Evolutionary conservation across 2,329 filamentous ascomycete species (phyloP).

Genomic region (Aphanoascus verrucosus): DNA sequence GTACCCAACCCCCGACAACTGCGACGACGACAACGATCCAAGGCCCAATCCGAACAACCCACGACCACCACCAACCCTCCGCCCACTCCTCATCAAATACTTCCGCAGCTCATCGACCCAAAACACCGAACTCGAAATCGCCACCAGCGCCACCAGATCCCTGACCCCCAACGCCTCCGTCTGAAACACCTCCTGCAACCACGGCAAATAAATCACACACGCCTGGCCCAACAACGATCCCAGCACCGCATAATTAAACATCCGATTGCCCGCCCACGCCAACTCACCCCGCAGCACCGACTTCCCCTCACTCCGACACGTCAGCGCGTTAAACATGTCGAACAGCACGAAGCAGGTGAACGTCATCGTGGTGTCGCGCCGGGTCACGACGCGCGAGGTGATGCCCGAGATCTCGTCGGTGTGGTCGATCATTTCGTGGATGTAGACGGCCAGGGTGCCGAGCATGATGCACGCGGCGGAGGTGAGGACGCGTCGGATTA

Average conservation of each 20-base stretch:
- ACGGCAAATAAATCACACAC: slow-evolving; percentile 88
- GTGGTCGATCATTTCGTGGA: slow-evolving; percentile 78
- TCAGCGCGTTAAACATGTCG: slow-evolving; percentile 98
- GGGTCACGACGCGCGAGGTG: slow-evolving; percentile 57
- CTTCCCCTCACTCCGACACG: slow-evolving; percentile 84
- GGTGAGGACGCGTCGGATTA: slow-evolving; percentile 75
- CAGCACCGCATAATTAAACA: slow-evolving; percentile 93
- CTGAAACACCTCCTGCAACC: slow-evolving; percentile 89
- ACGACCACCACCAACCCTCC: background rate
- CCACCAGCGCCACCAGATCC: slow-evolving; percentile 62
- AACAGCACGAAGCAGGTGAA: slow-evolving; percentile 98
- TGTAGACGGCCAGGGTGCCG: slow-evolving; percentile 84
- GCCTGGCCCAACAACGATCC: slow-evolving; percentile 76
- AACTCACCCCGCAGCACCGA: slow-evolving; percentile 79
- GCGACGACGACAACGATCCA: slow-evolving; percentile 16
- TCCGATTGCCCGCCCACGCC: slow-evolving; percentile 69
- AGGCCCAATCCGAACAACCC: slow-evolving; percentile 19
- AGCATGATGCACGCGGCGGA: slow-evolving; percentile 83
- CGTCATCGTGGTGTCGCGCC: slow-evolving; percentile 96
- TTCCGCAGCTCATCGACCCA: slow-evolving; percentile 91
- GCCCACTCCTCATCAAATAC: slow-evolving; percentile 38
- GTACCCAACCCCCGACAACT: slow-evolving; percentile 24
- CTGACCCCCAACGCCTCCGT: slow-evolving; percentile 69
- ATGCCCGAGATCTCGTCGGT: slow-evolving; percentile 37
- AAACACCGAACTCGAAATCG: slow-evolving; percentile 80